Base-by-base conservation (phyloP, 2,329 filamentous ascomycete species). In the Elsinoe arachidis region DNA sequence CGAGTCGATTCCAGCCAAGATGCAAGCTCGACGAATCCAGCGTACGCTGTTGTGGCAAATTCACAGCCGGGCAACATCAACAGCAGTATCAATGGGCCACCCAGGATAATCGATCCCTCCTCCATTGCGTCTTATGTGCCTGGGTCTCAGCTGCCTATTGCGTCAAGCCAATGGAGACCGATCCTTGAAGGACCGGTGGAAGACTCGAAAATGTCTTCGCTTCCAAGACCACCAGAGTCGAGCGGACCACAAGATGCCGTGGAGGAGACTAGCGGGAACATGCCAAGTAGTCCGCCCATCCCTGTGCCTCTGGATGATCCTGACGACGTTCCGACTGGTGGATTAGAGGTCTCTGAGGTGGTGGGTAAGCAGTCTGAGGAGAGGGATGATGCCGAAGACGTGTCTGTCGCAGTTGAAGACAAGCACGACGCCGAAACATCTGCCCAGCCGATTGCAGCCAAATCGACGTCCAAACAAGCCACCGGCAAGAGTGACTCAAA, bases 31-130 rank as follows among this genome's bases (percentile, higher is more conserved):
- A 21, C 49, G 5, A 53, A 53, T 26, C 34, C 49, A 38, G 49
- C 49, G 9, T 38, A 21, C 26, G 49, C 49, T 23, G 34, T 53
- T 11, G 35, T 78, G 15, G 73, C 74, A 58, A 72, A 78, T 58
- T 78, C 76, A 14, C 75, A 77, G 56, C 73, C 73, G 10, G 66
- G 15, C 12, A 70, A 9, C 61, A 63, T 14, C 62, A 60, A 12
- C 61, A 67, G 26, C 55, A 64, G 12, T 65, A 69, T 7, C 66
- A 63, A 61, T 5, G 65, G 59, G 19, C 69, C 68, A n/a, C 67
- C 65, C 37, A 59, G 62, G 11, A 56, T 66, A 7, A 62, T 66
- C 4, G 66, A 71, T n/a, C 66, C 67, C 17, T 74, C 73, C 1
- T 73, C 65, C 1, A 65, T 63, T 35, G 59, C 67, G 2, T 69